Percentiles rank a stretch among this genome's conserved stretches.
Evolutionary conservation across 2,329 filamentous ascomycete genomes (phyloP).

Genomic region (Ophiocordyceps camponoti-saundersi): DNA sequence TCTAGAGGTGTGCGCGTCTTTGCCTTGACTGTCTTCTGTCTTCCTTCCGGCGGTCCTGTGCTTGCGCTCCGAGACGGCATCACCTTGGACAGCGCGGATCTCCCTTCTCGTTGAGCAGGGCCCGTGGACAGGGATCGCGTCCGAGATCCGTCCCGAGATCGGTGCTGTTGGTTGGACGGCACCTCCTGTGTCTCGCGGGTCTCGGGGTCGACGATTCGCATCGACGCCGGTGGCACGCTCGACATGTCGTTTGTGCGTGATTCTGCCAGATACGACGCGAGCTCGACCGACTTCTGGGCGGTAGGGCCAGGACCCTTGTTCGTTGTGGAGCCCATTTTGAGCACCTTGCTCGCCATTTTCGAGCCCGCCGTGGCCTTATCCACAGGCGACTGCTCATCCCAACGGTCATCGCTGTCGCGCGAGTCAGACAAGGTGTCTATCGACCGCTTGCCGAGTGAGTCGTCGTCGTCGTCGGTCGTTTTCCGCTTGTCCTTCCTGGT

Average conservation of each 20-base stretch:
- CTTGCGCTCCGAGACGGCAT: slow-evolving; percentile 10
- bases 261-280: slow-evolving; percentile 25
- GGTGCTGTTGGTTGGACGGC: slow-evolving; percentile 13
- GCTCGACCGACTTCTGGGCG: slow-evolving; percentile 19
- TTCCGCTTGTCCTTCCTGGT: slow-evolving; percentile 46
- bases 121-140: slow-evolving; percentile 15
- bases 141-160: slow-evolving; percentile 10
- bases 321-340: slow-evolving; percentile 39
- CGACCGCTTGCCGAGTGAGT: slow-evolving; percentile 43
- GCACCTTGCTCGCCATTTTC: slow-evolving; percentile 48
- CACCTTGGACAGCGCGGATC: slow-evolving; percentile 8
- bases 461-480: slow-evolving; percentile 38
- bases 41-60: slow-evolving; percentile 25
- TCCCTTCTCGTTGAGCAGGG: slow-evolving; percentile 20
- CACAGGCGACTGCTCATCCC: slow-evolving; percentile 23
- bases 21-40: slow-evolving; percentile 29
- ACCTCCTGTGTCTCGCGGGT: slow-evolving; percentile 22
- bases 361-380: slow-evolving; percentile 29
- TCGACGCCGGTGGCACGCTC: slow-evolving; percentile 36
- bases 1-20: slow-evolving; percentile 33
- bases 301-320: slow-evolving; percentile 17
- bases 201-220: slow-evolving; percentile 42
- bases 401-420: slow-evolving; percentile 25
- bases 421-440: slow-evolving; percentile 33
- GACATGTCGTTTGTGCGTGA: slow-evolving; percentile 32